These are phyloP conservation scores for Thalia dealbata DNA, from an alignment of 176 grass and related monocot genomes.

Conservation along the genomic window DNA sequence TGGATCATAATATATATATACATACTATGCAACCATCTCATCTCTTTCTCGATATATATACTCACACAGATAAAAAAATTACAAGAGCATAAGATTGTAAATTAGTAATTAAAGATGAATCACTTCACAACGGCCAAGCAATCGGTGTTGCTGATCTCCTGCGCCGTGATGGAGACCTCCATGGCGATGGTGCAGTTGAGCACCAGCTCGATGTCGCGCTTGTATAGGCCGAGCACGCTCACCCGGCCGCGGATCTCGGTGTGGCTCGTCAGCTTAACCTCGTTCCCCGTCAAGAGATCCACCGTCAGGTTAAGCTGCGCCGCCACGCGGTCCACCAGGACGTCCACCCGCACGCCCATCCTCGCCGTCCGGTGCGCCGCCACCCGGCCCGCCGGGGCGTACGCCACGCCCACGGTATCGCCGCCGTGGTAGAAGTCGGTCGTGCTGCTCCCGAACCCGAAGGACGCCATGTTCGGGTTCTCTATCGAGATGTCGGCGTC, in stretches of 20 bases:
- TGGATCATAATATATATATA: too few species aligned
- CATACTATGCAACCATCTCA: too few species aligned
- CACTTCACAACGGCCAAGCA: neutral
- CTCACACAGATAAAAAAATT: too few species aligned
- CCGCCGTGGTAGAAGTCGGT: conserved; percentile 43
- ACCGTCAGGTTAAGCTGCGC: conserved; percentile 22
- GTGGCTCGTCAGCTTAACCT: conserved; percentile 28
- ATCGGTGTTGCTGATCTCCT: neutral
- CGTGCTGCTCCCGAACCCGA: conserved; percentile 34
- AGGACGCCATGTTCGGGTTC: conserved; percentile 52
- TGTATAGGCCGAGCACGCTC: conserved; percentile 31
- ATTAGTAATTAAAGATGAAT: neutral
- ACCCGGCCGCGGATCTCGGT: conserved; percentile 45
- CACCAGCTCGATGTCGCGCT: neutral
- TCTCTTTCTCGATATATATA: too few species aligned
- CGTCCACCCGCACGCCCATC: conserved; percentile 45
- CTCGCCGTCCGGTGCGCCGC: conserved; percentile 29
- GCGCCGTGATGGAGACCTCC: neutral
- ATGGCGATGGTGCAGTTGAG: conserved; percentile 16
- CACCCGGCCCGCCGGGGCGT: conserved; percentile 30
- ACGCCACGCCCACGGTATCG: conserved; percentile 21
- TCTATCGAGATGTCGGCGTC: conserved; percentile 27
- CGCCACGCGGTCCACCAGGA: conserved; percentile 35
- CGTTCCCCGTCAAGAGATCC: conserved; percentile 24
- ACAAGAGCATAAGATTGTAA: too few species aligned